Base-by-base conservation (phyloP, 2,329 filamentous ascomycete genomes). In the Acephala macrosclerotiorum region DNA sequence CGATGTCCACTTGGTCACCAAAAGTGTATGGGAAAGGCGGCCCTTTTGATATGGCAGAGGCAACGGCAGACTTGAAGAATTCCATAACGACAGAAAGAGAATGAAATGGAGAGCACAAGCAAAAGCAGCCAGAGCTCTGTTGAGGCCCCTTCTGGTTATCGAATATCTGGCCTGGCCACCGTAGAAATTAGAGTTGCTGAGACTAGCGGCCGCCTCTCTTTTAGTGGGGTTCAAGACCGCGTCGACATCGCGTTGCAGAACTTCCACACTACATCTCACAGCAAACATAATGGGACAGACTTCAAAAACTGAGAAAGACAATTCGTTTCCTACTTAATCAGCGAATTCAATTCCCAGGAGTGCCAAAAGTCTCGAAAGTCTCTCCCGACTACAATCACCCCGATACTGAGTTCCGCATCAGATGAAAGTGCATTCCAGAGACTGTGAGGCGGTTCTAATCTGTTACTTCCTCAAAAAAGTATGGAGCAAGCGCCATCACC, bases 11-110 rank as follows among this genome's bases (percentile, higher is more conserved):
- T 77, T 91, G 89, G 79, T 99, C 96, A 74, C 94, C 95, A 77
- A 98, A 96, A 57, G 87, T 90, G 78, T 97, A 98, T 4, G 94
- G 94, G 76, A 97, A 97, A 6, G 94, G 90, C 61, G 94, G 94
- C 1, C 95, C 94, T 79, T 97, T 96, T 55, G 96, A 93, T 75
- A 99, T 98, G 73, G 94, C 95, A 68, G 96, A 98, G 55, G 94
- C 95, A 77, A 98, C 94, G 60, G 96, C 96, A 68, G 94, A 98
- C 81, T 98, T 98, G 77, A 99, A 87, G 76, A 98, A 98, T 79
- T 99, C 94, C 96, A 99, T 99, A 57, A 29, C 33, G 35, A 57
- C 55, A 63, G 8, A 64, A 35, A 56, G 45, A 61, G 26, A 53
- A 60, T 58, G 22, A 42, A 57, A 45, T 53, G 49, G 49, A 14